Base-by-base conservation (phyloP, 176 grass and related monocot species). In the Triticum monococcum region DNA sequence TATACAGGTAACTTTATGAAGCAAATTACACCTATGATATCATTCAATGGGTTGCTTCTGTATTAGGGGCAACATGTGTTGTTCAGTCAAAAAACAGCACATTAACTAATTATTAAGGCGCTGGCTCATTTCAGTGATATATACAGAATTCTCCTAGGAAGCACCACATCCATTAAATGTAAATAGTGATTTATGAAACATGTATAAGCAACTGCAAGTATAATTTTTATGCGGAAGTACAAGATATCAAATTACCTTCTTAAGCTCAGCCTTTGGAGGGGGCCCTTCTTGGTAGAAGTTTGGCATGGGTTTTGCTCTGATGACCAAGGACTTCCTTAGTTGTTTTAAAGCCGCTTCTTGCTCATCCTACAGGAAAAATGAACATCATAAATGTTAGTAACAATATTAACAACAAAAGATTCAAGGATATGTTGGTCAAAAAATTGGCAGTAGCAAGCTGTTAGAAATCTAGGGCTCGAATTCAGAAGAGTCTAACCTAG, bases 271-370 rank as follows among this genome's bases (percentile, higher is more conserved):
- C 80, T 98, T 98, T 78, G 96, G 96, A 84, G 90, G 96, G 31
- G 96, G 93, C 0, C 93, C 93, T 77, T 98, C 96, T 60, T 96
- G 93, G 72, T 98, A 98, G 90, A 98, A 98, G 88, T 87, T 96
- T 50, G 96, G 96, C 79, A 98, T 90, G 61, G 96, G 96, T 67
- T 93, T 98, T 86, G 96, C 96, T 81, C 65, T 91, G 72, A 93
- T 89, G 46, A 86, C 86, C 88, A 98, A 81, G 11, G 86, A 92
- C 76, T 96, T 96, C 72, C 96, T 92, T 80, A 98, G 79, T 89
- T 98, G 86, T 81, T 90, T 98, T 81, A 98, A 85, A 84, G 96
- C 89, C 6, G 87, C 52, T 43, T 98, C 96, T 94, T 98, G 86
- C 79, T 98, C 96, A 88, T 96, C 96, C 96, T 98, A 87, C 30